phyloP scores from a whole-genome alignment of 139 green algal genomes.

The Tetradesmus lagerheimii region DNA sequence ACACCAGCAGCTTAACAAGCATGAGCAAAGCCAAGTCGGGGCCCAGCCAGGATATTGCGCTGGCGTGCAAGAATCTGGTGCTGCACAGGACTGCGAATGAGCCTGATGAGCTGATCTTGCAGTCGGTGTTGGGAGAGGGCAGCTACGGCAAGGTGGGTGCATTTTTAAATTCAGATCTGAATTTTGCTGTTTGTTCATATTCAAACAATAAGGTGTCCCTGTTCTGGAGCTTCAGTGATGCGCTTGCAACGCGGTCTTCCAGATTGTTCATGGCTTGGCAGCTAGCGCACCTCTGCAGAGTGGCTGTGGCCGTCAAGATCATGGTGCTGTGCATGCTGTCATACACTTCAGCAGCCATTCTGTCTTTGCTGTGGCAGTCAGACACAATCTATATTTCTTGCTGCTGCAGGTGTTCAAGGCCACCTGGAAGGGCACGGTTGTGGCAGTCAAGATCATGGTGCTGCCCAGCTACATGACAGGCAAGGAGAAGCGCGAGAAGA shows the following conservation, averaged over 20 bases:
- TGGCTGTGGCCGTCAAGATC: too few species aligned
- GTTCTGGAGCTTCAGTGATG: too few species aligned
- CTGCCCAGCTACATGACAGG: slow-evolving; percentile 53
- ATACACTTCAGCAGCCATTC: too few species aligned
- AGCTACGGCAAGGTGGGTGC: slow-evolving; percentile 52
- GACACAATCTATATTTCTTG: too few species aligned
- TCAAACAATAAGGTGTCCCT: too few species aligned
- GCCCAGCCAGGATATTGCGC: slow-evolving; percentile 20
- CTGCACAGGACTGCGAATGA: not conserved
- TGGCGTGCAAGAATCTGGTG: slow-evolving; percentile 28
- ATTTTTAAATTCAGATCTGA: not conserved
- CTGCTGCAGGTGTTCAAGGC: slow-evolving; percentile 45
- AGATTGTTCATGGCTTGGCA: too few species aligned
- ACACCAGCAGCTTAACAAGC: not conserved
- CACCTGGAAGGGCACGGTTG: slow-evolving; percentile 49
- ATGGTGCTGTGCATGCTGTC: too few species aligned
- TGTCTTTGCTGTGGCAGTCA: slow-evolving; percentile 34
- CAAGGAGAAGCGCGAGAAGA: slow-evolving; percentile 56
- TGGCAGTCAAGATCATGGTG: slow-evolving; percentile 61
- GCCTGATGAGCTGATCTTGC: slow-evolving; percentile 37
- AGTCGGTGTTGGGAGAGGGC: slow-evolving; percentile 52
- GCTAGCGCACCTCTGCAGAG: too few species aligned
- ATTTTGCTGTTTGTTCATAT: too few species aligned
- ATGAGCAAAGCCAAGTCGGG: not conserved
- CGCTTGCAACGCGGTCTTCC: too few species aligned